Percentiles rank a stretch among this genome's conserved stretches.
phyloP scores from a whole-genome alignment of 2,329 filamentous ascomycete genomes.

The Aureobasidium sp. region DNA sequence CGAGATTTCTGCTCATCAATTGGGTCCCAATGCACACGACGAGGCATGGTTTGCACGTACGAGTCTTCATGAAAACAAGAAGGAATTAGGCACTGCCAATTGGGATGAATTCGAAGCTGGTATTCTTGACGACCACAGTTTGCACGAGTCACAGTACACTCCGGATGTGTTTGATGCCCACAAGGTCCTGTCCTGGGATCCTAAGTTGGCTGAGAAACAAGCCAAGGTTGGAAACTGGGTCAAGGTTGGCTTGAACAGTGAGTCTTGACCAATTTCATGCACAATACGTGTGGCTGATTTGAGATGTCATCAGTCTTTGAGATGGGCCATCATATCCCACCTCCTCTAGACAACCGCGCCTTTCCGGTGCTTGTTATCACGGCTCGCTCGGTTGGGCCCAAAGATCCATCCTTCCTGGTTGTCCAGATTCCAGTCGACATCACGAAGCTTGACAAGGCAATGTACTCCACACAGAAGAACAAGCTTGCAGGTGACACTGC shows the following conservation, averaged over 20 bases:
- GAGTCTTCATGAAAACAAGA: slow-evolving; percentile 53
- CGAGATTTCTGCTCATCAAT: slow-evolving; percentile 40
- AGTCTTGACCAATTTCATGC: slow-evolving; percentile 17
- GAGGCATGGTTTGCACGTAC: slow-evolving; percentile 61
- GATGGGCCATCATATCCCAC: slow-evolving; percentile 58
- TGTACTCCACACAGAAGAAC: slow-evolving; percentile 27
- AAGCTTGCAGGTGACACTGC: slow-evolving; percentile 24
- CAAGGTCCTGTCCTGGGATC: slow-evolving; percentile 39
- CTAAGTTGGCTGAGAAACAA: slow-evolving; percentile 21
- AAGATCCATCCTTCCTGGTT: slow-evolving; percentile 25
- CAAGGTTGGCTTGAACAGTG: slow-evolving; percentile 34
- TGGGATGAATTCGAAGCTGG: slow-evolving; percentile 58
- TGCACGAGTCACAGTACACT: slow-evolving; percentile 53
- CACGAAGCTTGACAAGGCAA: slow-evolving; percentile 27
- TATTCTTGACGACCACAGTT: slow-evolving; percentile 53
- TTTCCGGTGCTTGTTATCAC: slow-evolving; percentile 62
- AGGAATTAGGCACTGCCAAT: slow-evolving; percentile 47
- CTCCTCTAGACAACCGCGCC: slow-evolving; percentile 55
- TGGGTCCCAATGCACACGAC: slow-evolving; percentile 26
- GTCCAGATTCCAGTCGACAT: slow-evolving; percentile 34
- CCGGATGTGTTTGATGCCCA: slow-evolving; percentile 47
- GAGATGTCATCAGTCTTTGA: slow-evolving; percentile 44
- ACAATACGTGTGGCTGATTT: background rate
- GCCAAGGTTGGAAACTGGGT: slow-evolving; percentile 25
- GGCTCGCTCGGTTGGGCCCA: slow-evolving; percentile 23